Evolutionary conservation across 1,284 basidiomycete genomes (phyloP).

Genomic region (Ustilago trichophora): DNA sequence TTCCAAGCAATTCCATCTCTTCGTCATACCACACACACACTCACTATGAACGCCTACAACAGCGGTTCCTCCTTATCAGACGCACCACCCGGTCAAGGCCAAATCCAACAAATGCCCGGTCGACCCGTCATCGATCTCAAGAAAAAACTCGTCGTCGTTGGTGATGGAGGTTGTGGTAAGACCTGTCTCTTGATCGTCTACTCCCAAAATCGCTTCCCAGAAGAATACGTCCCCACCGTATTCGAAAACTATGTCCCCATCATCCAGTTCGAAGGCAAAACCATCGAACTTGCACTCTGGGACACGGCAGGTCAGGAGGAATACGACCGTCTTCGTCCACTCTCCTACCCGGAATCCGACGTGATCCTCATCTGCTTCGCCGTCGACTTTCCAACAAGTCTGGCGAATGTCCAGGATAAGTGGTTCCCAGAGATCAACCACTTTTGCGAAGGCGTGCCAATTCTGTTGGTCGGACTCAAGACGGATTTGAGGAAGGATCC

Average conservation of each 20-base stretch:
- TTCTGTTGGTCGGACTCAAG: slow-evolving; percentile 93
- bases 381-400: slow-evolving; percentile 87
- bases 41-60: slow-evolving; percentile 40
- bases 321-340: slow-evolving; percentile 70
- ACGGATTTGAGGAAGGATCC: slow-evolving; percentile 82
- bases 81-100: slow-evolving; percentile 44
- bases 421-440: slow-evolving; percentile 98
- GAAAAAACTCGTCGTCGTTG: slow-evolving; percentile 73
- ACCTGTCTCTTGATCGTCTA: slow-evolving; percentile 79
- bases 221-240: slow-evolving; percentile 92
- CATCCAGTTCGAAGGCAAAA: slow-evolving; percentile 88
- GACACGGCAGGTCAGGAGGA: slow-evolving; percentile 93
- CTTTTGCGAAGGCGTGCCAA: slow-evolving; percentile 91
- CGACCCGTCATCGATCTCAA: slow-evolving; percentile 55
- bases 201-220: slow-evolving; percentile 96
- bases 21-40: neutral
- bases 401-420: slow-evolving; percentile 95
- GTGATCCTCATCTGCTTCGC: slow-evolving; percentile 94
- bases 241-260: slow-evolving; percentile 90
- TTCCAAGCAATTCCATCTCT: neutral
- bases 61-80: slow-evolving; percentile 47
- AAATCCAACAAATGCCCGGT: slow-evolving; percentile 40
- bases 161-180: slow-evolving; percentile 79
- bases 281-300: slow-evolving; percentile 91
- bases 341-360: slow-evolving; percentile 89